Percentiles rank a stretch among this genome's conserved stretches.
These are phyloP conservation scores for Pseudophaeomoniella oleicola DNA, from an alignment of 2,329 filamentous ascomycete genomes.

Conservation along the genomic window DNA sequence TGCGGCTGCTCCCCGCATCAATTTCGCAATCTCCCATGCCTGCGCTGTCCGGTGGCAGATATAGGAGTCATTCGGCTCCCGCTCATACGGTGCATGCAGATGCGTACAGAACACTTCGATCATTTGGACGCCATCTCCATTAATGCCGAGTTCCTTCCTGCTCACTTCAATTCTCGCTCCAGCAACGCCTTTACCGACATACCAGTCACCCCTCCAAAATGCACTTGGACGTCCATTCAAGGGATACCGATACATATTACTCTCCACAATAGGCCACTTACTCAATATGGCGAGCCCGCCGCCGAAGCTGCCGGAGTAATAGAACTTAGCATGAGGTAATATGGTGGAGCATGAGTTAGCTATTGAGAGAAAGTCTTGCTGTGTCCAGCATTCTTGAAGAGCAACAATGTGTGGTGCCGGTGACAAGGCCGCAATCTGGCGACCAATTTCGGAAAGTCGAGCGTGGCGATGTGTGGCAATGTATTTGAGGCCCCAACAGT, in stretches of 20 bases:
- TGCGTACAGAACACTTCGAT: constrained; percentile 90
- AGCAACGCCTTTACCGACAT: constrained; percentile 82
- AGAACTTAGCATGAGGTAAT: constrained; percentile 86
- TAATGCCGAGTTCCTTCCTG: constrained; percentile 48
- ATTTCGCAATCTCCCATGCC: constrained; percentile 85
- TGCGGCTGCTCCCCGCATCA: constrained; percentile 68
- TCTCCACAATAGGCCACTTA: constrained; percentile 83
- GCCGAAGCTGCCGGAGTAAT: constrained; percentile 77
- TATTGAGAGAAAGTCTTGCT: constrained; percentile 68
- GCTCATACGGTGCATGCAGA: constrained; percentile 77
- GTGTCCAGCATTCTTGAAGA: constrained; percentile 91
- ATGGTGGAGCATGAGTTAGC: constrained; percentile 50
- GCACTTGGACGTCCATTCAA: constrained; percentile 86
- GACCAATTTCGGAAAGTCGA: constrained; percentile 72
- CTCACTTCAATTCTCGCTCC: constrained; percentile 49
- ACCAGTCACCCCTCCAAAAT: constrained; percentile 62
- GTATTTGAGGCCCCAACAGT: constrained; percentile 93
- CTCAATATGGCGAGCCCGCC: constrained; percentile 80
- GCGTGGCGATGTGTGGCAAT: constrained; percentile 64
- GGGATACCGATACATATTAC: constrained; percentile 73
- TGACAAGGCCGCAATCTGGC: constrained; percentile 52
- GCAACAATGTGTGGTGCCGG: constrained; percentile 72
- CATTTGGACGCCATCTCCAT: constrained; percentile 23
- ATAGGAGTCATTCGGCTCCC: constrained; percentile 68
- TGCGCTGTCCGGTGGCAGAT: constrained; percentile 81